Conservation (phyloP, 345 rosid species). For the Aquilaria malaccensis region DNA sequence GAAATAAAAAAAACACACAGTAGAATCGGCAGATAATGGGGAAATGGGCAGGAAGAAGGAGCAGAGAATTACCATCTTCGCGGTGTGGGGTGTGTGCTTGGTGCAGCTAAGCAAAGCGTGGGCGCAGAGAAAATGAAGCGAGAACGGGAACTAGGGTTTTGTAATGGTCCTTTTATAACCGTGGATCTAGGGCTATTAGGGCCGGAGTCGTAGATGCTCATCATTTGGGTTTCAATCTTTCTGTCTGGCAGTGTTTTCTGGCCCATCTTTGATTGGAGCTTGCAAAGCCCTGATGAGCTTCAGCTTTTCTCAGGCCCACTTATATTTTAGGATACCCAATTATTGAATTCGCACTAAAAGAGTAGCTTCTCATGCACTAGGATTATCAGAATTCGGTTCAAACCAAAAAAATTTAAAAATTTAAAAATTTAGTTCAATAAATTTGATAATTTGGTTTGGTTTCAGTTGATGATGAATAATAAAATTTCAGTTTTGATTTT, state of each 20-base stretch:
- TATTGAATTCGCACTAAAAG: too few relatives aligned
- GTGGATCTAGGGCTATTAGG: slow-evolving; percentile 19
- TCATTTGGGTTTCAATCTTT: background rate
- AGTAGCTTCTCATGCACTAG: too few relatives aligned
- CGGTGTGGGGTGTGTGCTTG: background rate
- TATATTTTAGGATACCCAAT: background rate
- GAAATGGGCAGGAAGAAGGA: background rate
- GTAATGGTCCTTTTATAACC: background rate
- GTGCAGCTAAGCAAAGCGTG: background rate
- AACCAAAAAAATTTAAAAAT: too few relatives aligned
- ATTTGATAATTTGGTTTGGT: too few relatives aligned
- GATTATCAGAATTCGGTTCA: too few relatives aligned
- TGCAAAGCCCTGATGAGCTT: background rate
- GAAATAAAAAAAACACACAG: background rate
- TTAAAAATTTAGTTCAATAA: too few relatives aligned
- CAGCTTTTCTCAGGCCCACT: background rate
- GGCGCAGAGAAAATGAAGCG: background rate
- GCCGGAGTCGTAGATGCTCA: background rate
- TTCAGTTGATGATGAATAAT: too few relatives aligned
- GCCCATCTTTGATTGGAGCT: background rate
- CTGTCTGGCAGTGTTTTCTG: too few relatives aligned
- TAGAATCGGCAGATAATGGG: background rate
- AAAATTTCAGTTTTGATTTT: too few relatives aligned
- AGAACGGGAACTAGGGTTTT: slow-evolving; percentile 21
- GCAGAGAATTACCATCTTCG: slow-evolving; percentile 28